Evolutionary conservation across 805 yeast species (phyloP), one percentile per base, ranked within the genome.

Genomic region (Candida pseudoglaebosa): DNA sequence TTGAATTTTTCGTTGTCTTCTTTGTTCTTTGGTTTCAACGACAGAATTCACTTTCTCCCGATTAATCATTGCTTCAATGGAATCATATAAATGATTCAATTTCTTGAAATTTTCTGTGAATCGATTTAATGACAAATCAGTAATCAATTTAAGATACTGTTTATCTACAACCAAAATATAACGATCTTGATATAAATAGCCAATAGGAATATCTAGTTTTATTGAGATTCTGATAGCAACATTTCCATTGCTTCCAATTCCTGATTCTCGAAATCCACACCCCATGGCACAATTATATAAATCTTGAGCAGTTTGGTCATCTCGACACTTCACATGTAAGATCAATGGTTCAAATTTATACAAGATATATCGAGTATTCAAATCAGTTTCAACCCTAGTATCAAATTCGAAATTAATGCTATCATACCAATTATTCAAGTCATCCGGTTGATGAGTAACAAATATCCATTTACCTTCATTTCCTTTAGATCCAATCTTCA

Each of bases 301-400:
- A 28, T 60, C 61, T n/a, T 72, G 67, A 0, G 96, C 95, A 4
- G 71, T 59, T 10, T 59, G 64, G 18, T 70, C 59, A 47, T 78
- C 73, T 33, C 91, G 69, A 52, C 95, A 85, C 52, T 85, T 82
- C 4, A 88, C 88, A 57, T 88, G 96, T 34, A 87, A 61, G 35
- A 88, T 87, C 56, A 88, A 71, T 3, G 96, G 95, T 61, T 88
- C 96, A 48, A 80, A 88, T 52, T 89, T 88, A 65, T 69, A 87
- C 24, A 87, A 65, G 5, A 87, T 73, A 44, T 71, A 80, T 37
- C 95, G 65, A 2, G 73, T 67, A 17, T 52, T 42, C 2, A 28
- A 32, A 10, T 41, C 42, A 7, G 38, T 16, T 8, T 40, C 33
- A 24, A 34, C 31, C 9, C 45, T 39, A 13, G 21, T 32, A 4